phyloP scores from a whole-genome alignment of 257 asterid genomes.

The Scutellaria baicalensis region DNA sequence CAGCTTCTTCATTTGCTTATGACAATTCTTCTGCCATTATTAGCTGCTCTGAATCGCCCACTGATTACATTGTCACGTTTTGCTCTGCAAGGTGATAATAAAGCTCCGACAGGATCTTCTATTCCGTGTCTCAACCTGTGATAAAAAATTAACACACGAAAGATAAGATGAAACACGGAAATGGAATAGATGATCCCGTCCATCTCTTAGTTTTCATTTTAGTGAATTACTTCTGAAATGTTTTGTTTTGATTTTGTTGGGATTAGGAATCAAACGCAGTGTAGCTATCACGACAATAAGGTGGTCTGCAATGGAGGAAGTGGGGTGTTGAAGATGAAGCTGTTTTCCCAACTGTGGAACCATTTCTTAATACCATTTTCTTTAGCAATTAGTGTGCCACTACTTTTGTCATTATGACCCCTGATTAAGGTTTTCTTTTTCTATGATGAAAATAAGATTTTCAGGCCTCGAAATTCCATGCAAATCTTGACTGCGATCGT shows the following conservation, averaged over 20 bases:
- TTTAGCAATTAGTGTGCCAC: constrained; percentile 15
- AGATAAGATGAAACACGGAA: too few relatives aligned
- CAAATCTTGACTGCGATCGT: too few relatives aligned
- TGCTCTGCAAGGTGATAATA: constrained; percentile 41
- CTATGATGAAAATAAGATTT: too few relatives aligned
- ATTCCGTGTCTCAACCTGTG: too few relatives aligned
- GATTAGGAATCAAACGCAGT: constrained; percentile 52
- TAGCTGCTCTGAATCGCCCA: constrained; percentile 36
- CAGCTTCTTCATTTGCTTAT: constrained; percentile 54
- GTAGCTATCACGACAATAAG: constrained; percentile 42
- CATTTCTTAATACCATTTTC: constrained; percentile 19
- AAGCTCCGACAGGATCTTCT: too few relatives aligned
- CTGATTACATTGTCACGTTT: constrained; percentile 45
- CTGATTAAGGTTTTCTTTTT: too few relatives aligned
- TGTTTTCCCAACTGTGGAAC: constrained; percentile 12
- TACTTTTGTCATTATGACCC: too few relatives aligned
- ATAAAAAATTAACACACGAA: too few relatives aligned
- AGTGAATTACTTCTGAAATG: not conserved
- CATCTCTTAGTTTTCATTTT: not conserved
- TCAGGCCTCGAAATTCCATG: too few relatives aligned
- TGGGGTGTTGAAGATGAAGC: constrained; percentile 12
- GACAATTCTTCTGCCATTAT: constrained; percentile 46
- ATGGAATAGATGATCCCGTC: too few relatives aligned
- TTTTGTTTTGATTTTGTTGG: not conserved
- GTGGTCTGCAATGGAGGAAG: constrained; percentile 37